Evolutionary conservation across 371 early-diverging fungal species (phyloP).

Genomic region (Mucor saturninus): DNA sequence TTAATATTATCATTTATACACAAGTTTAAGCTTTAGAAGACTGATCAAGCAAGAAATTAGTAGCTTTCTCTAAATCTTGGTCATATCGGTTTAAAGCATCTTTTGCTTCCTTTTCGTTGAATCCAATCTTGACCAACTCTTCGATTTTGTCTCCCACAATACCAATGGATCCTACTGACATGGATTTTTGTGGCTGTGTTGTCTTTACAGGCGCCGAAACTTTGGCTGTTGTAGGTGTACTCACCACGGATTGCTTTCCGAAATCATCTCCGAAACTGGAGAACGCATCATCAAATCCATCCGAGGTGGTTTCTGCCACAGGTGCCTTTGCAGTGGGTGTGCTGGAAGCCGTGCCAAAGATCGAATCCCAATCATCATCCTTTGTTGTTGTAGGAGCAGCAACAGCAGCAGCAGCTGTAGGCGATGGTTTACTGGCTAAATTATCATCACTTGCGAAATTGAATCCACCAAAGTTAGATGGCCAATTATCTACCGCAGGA

Average conservation of each 20-base stretch:
- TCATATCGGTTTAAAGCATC: slow-evolving; percentile 71
- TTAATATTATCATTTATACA: too few species aligned
- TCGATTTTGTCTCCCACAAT: slow-evolving; percentile 42
- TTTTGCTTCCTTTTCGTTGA: slow-evolving; percentile 61
- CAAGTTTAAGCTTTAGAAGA: slow-evolving; percentile 9
- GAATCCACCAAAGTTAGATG: slow-evolving; percentile 41
- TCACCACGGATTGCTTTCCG: slow-evolving; percentile 15
- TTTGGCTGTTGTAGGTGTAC: neutral
- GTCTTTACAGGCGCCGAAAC: neutral
- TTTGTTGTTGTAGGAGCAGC: neutral
- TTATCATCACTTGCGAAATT: slow-evolving; percentile 24
- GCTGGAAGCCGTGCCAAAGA: slow-evolving; percentile 38
- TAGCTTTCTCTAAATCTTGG: slow-evolving; percentile 71
- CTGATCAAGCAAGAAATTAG: slow-evolving; percentile 70
- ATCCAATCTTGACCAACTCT: slow-evolving; percentile 67
- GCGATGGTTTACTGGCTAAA: too few species aligned
- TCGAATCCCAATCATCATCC: slow-evolving; percentile 51
- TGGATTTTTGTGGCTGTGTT: slow-evolving; percentile 2
- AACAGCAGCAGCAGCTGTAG: slow-evolving; percentile 1
- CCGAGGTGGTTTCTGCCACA: neutral
- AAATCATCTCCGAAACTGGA: slow-evolving; percentile 32
- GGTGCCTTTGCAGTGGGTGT: neutral
- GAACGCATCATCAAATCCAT: slow-evolving; percentile 44
- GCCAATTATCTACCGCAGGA: slow-evolving; percentile 37
- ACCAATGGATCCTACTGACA: slow-evolving; percentile 24